Evolutionary conservation across 2,329 filamentous ascomycete species (phyloP), one percentile per base, ranked within the genome.

Genomic region (Trichophyton rubrum): DNA sequence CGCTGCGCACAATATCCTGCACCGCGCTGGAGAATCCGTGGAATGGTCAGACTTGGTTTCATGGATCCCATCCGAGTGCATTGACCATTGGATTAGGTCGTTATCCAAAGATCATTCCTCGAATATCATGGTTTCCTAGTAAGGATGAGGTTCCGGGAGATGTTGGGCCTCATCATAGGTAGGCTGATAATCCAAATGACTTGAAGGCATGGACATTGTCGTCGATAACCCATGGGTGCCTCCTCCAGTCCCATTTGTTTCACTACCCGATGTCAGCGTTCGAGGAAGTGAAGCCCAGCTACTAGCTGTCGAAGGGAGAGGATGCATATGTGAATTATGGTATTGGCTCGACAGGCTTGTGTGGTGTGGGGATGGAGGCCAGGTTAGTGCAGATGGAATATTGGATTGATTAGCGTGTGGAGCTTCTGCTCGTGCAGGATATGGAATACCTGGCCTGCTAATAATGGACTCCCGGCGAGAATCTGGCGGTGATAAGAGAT

Each of bases 401-500:
- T 38, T 59, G 22, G 56, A 22, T 5, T 59, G 56, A 30, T 13
- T 41, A 11, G 20, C n/a, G 30, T 57, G 61, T n/a, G 60, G 62
- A 20, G 61, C 56, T 15, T 63, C 62, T n/a, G 60, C 45, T 58
- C 62, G 59, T n/a, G 59, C 56, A 47, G 56, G 56, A 33, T 59
- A 60, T 27, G 62, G 1, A 64, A 47, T 6, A 63, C 59, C 38
- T 38, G 70, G 67, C 5, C 66, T 63, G 43, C 67, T 66, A n/a
- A 72, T 68, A 9, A 67, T 64, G 0, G 73, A 74, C 27, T 74
- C 71, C 35, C 72, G 69, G 60, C 71, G 67, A 17, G 70, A 71
- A 22, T 67, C 68, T 11, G 73, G 71, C 1, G 72, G 72, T 3
- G 73, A 75, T 13, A 70, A 69, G 20, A 74, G 67, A 55, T 70